These are phyloP conservation scores for Pythium vanterpoolii DNA, from an alignment of 352 stramenopile species.

Conservation along the genomic window DNA sequence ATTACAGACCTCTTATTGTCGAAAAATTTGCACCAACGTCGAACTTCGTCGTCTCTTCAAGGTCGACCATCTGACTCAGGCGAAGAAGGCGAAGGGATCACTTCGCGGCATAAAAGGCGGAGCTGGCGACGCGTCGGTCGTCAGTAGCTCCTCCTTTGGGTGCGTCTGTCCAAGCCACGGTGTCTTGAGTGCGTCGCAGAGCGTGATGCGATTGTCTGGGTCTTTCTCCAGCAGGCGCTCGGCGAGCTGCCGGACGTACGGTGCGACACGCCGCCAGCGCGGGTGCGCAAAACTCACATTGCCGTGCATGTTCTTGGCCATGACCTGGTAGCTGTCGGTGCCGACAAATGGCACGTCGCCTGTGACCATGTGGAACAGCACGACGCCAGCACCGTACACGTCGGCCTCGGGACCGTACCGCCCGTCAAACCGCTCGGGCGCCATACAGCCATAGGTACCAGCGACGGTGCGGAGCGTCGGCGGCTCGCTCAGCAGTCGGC, in stretches of 20 bases:
- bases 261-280: conserved; percentile 37
- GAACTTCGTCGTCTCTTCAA: no score
- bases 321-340: conserved; percentile 40
- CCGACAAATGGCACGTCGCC: conserved; percentile 47
- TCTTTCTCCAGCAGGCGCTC: conserved; percentile 52
- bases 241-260: conserved; percentile 30
- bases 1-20: conserved; percentile 3
- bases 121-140: conserved; percentile 4
- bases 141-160: conserved; percentile 16
- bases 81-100: conserved; percentile 24
- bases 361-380: conserved; percentile 61
- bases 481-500: conserved; percentile 16
- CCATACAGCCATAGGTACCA: conserved; percentile 65
- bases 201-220: conserved; percentile 39
- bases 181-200: conserved; percentile 51
- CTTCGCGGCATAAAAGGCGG: conserved; percentile 13
- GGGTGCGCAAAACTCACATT: conserved; percentile 40
- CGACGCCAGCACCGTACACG: conserved; percentile 58
- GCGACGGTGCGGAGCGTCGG: conserved; percentile 16
- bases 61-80: neutral
- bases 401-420: conserved; percentile 44
- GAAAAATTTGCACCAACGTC: no score
- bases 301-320: conserved; percentile 65
- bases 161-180: conserved; percentile 44
- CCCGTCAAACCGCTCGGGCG: conserved; percentile 56